Percentiles rank a stretch among this genome's conserved stretches.
Evolutionary conservation across 139 green algal species (phyloP).

Genomic region (Nannochloris sp.): DNA sequence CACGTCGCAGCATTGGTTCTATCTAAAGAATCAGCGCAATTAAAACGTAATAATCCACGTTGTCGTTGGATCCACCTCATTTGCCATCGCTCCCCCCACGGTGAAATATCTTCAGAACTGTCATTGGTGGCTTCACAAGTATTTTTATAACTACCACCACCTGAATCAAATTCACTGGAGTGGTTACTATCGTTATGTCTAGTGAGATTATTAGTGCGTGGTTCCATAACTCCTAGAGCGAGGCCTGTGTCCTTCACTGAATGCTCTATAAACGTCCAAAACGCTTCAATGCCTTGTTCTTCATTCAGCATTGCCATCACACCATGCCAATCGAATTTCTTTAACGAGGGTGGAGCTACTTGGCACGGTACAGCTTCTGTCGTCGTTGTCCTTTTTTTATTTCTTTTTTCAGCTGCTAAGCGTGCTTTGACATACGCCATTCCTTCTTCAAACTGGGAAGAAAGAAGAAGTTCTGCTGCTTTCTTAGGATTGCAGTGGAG

Average conservation of each 20-base stretch:
- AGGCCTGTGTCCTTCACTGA: constrained; percentile 27
- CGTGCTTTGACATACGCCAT: constrained; percentile 42
- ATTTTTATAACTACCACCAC: too few relatives aligned
- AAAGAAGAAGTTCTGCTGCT: constrained; percentile 58
- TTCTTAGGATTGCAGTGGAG: constrained; percentile 70
- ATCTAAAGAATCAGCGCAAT: constrained; percentile 97
- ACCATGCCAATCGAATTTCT: constrained; percentile 96
- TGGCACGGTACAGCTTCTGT: too few relatives aligned
- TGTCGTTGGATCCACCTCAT: constrained; percentile 51
- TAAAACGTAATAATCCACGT: constrained; percentile 78
- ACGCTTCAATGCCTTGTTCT: constrained; percentile 73
- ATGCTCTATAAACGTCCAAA: constrained; percentile 73
- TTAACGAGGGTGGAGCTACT: constrained; percentile 7
- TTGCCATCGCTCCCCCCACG: constrained; percentile 33
- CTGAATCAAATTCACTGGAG: too few relatives aligned
- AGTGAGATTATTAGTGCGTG: background rate
- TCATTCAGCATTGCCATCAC: constrained; percentile 81
- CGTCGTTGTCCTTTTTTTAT: background rate
- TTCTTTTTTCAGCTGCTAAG: background rate
- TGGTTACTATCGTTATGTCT: background rate
- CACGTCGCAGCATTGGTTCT: constrained; percentile 94
- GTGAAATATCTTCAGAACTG: background rate
- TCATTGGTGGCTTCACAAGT: background rate
- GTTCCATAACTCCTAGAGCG: background rate
- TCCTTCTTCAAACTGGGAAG: constrained; percentile 63